Conservation (phyloP, 1,284 basidiomycete genomes). For the Porogramme epimiltina region DNA sequence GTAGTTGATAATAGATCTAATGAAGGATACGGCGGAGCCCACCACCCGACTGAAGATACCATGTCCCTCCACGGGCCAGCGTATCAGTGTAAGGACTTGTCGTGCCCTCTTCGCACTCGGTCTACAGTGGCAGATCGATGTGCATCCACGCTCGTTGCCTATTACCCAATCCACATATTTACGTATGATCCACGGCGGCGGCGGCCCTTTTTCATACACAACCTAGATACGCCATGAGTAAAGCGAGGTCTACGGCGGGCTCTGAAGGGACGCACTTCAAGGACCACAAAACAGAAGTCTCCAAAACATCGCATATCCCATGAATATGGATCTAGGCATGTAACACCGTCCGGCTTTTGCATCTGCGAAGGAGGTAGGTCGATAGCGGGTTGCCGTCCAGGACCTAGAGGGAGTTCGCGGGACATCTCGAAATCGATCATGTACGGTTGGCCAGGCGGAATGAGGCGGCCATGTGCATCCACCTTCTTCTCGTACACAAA, state of each 20-base stretch:
- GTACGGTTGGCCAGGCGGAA: neutral
- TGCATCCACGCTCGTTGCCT: constrained; percentile 4
- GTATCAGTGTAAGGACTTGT: neutral
- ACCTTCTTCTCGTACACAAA: neutral
- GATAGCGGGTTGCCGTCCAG: neutral
- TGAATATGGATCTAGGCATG: neutral
- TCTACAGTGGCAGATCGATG: neutral
- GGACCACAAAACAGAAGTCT: no score
- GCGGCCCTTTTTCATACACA: no score
- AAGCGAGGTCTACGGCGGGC: no score
- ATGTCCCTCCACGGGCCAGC: no score
- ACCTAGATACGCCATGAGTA: no score
- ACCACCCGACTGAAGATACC: no score
- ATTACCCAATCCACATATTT: constrained; percentile 1
- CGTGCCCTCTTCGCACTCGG: neutral
- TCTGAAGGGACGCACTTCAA: no score
- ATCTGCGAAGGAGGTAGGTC: neutral
- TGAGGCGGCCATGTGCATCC: neutral
- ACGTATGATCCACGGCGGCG: no score
- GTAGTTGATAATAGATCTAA: no score
- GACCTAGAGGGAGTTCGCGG: neutral
- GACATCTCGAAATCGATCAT: neutral
- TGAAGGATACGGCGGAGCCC: no score
- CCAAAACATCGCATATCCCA: no score
- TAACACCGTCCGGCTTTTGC: neutral